phyloP scores from a whole-genome alignment of 2,329 filamentous ascomycete genomes.

The Aureobasidium pullulans region DNA sequence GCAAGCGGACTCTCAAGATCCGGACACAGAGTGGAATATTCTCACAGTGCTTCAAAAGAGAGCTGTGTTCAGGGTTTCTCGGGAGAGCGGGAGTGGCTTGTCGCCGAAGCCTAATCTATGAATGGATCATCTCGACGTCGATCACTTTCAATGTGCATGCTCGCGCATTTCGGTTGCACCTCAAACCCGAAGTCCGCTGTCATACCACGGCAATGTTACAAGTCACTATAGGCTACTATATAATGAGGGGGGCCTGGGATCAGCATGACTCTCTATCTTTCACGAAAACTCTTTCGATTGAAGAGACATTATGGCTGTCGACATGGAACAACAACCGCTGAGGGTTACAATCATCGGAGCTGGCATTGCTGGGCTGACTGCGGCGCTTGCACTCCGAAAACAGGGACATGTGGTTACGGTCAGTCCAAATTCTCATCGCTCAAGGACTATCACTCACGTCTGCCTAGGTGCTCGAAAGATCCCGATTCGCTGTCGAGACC shows the following conservation, averaged over 20 bases:
- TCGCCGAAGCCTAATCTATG: background rate
- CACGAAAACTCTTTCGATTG: background rate
- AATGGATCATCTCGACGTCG: background rate
- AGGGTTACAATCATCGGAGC: conserved; percentile 14
- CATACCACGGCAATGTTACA: background rate
- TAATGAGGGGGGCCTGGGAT: background rate
- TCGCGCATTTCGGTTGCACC: background rate
- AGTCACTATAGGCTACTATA: background rate
- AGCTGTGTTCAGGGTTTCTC: background rate
- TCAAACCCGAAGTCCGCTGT: background rate
- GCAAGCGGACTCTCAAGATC: too few species aligned
- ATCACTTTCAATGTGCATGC: background rate
- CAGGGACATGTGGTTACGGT: conserved; percentile 11
- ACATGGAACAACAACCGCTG: conserved; percentile 6
- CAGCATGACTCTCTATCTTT: background rate
- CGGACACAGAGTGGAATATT: background rate
- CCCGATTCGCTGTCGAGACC: conserved; percentile 5
- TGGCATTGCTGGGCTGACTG: conserved; percentile 15
- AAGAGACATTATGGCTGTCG: background rate
- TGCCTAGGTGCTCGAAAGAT: conserved; percentile 2
- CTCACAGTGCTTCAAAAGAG: background rate
- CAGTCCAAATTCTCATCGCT: background rate
- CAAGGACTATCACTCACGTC: background rate
- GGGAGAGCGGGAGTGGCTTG: conserved; percentile 2
- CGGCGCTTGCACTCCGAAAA: conserved; percentile 12